Evolutionary conservation across 768 basidiomycete genomes (phyloP).

Genomic region (Panellus pusillus): DNA sequence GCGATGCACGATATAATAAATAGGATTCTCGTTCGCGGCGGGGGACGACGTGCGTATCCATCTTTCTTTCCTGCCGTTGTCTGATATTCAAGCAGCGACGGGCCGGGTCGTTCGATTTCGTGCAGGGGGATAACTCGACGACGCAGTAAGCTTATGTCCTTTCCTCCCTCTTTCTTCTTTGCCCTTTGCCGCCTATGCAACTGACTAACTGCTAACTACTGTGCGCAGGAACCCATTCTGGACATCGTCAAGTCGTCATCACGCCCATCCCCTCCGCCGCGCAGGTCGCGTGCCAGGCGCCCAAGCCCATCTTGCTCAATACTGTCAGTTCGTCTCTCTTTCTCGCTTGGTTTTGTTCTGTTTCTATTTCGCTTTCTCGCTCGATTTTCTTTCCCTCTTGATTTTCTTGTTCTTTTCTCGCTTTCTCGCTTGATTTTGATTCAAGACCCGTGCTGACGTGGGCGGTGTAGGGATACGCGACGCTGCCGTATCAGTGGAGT

Average conservation of each 20-base stretch:
- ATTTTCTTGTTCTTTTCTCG: no score
- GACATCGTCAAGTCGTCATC: slow-evolving; percentile 63
- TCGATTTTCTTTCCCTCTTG: no score
- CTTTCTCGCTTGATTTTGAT: no score
- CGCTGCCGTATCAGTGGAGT: slow-evolving; percentile 67
- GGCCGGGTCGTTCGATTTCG: slow-evolving; percentile 80
- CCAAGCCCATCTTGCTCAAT: slow-evolving; percentile 79
- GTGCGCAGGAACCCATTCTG: slow-evolving; percentile 34
- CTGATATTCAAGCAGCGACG: slow-evolving; percentile 49
- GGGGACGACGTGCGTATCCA: slow-evolving; percentile 65
- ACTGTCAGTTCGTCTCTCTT: slow-evolving; percentile 53
- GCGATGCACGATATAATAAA: no score
- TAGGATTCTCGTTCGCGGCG: slow-evolving; percentile 80
- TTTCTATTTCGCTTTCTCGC: no score
- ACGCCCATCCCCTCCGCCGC: slow-evolving; percentile 63
- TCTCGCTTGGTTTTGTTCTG: no score
- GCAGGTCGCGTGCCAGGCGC: slow-evolving; percentile 69
- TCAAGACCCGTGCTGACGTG: slow-evolving; percentile 10
- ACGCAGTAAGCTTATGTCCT: slow-evolving; percentile 63
- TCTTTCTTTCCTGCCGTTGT: not conserved
- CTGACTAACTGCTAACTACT: not conserved
- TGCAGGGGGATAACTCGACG: slow-evolving; percentile 67
- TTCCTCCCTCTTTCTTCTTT: slow-evolving; percentile 3
- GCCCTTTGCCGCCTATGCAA: slow-evolving; percentile 3
- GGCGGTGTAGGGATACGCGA: slow-evolving; percentile 62